Percentiles rank a stretch among this genome's conserved stretches.
Evolutionary conservation across 768 basidiomycete species (phyloP).

Genomic region (Pholiota microspora): DNA sequence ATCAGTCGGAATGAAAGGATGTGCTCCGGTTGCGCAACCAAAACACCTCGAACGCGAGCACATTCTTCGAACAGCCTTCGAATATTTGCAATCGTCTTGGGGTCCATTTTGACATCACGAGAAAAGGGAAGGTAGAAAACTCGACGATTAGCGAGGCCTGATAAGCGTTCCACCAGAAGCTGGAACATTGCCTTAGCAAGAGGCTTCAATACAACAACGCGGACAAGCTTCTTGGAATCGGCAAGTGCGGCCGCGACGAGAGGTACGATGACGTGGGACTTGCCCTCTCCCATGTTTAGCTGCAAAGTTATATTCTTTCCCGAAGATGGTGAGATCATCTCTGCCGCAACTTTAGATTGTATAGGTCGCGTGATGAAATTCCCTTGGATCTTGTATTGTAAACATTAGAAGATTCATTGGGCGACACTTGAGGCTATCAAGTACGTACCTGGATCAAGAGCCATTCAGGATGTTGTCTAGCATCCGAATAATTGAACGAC

Average conservation of each 20-base stretch:
- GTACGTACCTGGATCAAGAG: conserved; percentile 40
- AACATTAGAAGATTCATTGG: neutral
- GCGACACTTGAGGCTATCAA: conserved; percentile 7
- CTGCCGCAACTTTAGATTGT: conserved; percentile 38
- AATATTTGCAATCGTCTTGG: conserved; percentile 21
- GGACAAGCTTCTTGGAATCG: conserved; percentile 39
- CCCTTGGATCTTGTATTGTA: conserved; percentile 43
- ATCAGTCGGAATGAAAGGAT: conserved; percentile 49
- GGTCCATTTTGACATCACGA: conserved; percentile 29
- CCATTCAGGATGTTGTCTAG: conserved; percentile 36
- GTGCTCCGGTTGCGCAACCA: conserved; percentile 53
- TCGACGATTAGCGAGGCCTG: conserved; percentile 43
- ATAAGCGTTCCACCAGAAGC: conserved; percentile 39
- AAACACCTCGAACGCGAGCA: conserved; percentile 34
- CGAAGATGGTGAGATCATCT: conserved; percentile 44
- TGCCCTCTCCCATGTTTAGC: conserved; percentile 61
- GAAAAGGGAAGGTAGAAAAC: conserved; percentile 52
- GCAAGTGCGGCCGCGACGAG: conserved; percentile 38
- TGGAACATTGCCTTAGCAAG: conserved; percentile 48
- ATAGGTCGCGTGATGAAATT: conserved; percentile 41
- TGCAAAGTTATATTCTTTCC: conserved; percentile 40
- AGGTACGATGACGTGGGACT: conserved; percentile 51
- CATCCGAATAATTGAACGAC: conserved; percentile 12
- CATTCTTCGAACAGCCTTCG: conserved; percentile 36
- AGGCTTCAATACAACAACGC: conserved; percentile 50